phyloP scores from a whole-genome alignment of 1,139 yeast genomes.

The Hansenula lynferdii region DNA sequence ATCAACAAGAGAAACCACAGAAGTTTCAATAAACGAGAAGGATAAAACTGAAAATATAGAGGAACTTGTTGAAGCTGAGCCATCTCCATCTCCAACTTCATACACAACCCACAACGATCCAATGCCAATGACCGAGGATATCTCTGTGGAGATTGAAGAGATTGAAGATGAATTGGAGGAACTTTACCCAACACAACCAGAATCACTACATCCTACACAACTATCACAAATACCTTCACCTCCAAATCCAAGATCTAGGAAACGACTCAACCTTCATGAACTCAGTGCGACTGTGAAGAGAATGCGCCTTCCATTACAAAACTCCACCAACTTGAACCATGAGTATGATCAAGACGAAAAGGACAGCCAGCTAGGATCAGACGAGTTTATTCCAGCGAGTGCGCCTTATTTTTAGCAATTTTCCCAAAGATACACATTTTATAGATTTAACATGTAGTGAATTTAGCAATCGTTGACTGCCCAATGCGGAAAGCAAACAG shows the following conservation, averaged over 20 bases:
- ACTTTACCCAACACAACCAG: slow-evolving; percentile 23
- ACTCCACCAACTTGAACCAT: not conserved
- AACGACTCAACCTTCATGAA: not conserved
- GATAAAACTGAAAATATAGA: no score
- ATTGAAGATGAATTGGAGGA: slow-evolving; percentile 22
- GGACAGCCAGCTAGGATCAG: not conserved
- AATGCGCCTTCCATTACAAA: not conserved
- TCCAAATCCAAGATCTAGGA: not conserved
- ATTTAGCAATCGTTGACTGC: not conserved
- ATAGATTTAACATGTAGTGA: not conserved
- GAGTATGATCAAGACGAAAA: not conserved
- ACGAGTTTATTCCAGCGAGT: slow-evolving; percentile 9
- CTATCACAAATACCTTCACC: slow-evolving; percentile 14
- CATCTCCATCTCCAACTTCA: no score
- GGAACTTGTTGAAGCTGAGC: no score
- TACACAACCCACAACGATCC: not conserved
- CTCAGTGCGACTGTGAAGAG: not conserved
- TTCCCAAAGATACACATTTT: not conserved
- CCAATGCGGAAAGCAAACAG: not conserved
- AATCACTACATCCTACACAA: slow-evolving; percentile 11
- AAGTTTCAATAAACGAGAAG: no score
- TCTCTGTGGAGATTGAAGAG: slow-evolving; percentile 8
- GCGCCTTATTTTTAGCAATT: slow-evolving; percentile 7
- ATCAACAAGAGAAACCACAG: no score
- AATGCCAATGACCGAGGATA: slow-evolving; percentile 2